Base-by-base conservation (phyloP, 2,329 filamentous ascomycete genomes). In the Beauveria brongniartii region DNA sequence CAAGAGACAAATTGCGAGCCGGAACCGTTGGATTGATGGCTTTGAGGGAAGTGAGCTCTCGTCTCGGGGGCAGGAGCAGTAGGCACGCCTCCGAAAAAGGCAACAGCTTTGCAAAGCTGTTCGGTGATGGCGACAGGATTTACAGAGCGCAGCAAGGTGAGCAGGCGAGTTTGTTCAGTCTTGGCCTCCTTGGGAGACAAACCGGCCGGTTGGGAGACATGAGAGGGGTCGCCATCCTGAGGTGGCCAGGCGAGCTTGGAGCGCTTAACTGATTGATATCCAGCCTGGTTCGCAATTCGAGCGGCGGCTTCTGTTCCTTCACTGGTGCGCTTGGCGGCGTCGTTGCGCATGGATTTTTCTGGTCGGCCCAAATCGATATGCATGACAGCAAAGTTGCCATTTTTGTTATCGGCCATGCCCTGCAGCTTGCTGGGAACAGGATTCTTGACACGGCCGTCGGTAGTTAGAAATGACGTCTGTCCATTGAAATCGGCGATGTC, bases 381-480 rank as follows among this genome's bases (percentile, higher is more conserved):
- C 79, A 87, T 85, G 46, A 87, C 82, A 51, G 78, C 76, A 69
- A 87, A 87, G 65, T 85, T 85, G 30, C 84, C 84, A 63, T 81
- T 82, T 66, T 78, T 80, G 28, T 76, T 74, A 64, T 81, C 78
- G 22, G 81, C 80, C 65, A 80, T 82, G 63, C 82, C 82, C 68
- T 86, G 84, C 59, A 87, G 74, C 69, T 85, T 86, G 70, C 79
- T 84, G 5, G 85, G 84, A 2, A 87, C 78, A 1, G 83, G 81
- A 63, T 85, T 85, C 61, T 81, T 71, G 54, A 73, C 68, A 37
- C 72, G 70, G 40, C 71, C 72, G 63, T 75, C 72, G 28, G 66
- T 63, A 62, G 59, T 62, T 62, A 57, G 22, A 24, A 60, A 60
- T 18, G 57, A 34, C 34, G 55, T 50, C 40, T 63, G 61, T 52